phyloP scores from a whole-genome alignment of 371 early-diverging fungal genomes.

The Fennellomyces sp. region DNA sequence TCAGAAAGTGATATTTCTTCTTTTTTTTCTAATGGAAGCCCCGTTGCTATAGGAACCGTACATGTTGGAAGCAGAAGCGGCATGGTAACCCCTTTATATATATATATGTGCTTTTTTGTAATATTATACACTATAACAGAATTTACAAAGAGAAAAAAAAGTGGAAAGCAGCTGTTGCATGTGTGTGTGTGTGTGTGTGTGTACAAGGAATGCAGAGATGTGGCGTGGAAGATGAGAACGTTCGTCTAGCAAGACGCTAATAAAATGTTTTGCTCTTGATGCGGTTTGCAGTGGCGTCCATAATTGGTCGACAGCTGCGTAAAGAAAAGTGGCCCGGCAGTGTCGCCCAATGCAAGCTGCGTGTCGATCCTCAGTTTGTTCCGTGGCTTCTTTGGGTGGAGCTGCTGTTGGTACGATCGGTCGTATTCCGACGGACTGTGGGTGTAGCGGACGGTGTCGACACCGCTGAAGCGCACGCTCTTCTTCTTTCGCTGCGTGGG shows the following conservation, averaged over 20 bases:
- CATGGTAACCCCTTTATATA: too few species aligned
- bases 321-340: slow-evolving; percentile 16
- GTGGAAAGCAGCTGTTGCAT: background rate
- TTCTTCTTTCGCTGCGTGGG: slow-evolving; percentile 7
- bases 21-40: background rate
- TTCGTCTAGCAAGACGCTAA: background rate
- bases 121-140: too few species aligned
- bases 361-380: slow-evolving; percentile 20
- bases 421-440: slow-evolving; percentile 25
- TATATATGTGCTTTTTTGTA: background rate
- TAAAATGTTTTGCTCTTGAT: slow-evolving; percentile 1
- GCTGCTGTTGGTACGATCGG: slow-evolving; percentile 4
- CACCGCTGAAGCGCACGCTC: slow-evolving; percentile 18
- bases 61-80: slow-evolving; percentile 18
- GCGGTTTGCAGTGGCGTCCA: slow-evolving; percentile 4
- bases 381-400: slow-evolving; percentile 6
- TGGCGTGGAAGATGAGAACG: background rate
- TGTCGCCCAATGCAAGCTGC: slow-evolving; percentile 4
- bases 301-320: slow-evolving; percentile 22
- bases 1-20: background rate
- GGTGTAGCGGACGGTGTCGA: slow-evolving; percentile 11
- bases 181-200: background rate
- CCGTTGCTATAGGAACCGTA: background rate
- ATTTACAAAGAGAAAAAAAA: too few species aligned
- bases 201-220: too few species aligned